A percentile compares a stretch with the other conserved stretches of the same genome.
phyloP scores from a whole-genome alignment of 257 asterid species.

The Mitragyna speciosa region DNA sequence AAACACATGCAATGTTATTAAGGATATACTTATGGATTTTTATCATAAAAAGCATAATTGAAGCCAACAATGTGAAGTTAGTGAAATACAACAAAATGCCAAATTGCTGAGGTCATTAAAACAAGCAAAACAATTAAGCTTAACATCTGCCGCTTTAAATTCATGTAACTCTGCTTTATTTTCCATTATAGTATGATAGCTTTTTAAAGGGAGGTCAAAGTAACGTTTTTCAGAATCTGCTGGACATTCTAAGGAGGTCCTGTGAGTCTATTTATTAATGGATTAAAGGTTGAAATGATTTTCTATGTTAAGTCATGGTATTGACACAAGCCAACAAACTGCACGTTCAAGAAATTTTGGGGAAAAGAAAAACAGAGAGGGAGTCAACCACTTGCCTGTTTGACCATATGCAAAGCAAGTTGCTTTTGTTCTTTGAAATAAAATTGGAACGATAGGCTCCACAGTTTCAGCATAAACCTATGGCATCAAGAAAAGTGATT shows the following conservation, averaged over 20 bases:
- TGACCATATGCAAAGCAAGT: slow-evolving; percentile 97
- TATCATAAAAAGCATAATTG: neutral
- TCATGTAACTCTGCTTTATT: neutral
- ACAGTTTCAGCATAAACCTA: slow-evolving; percentile 82
- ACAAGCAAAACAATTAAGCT: no score
- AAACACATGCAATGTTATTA: neutral
- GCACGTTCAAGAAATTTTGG: neutral
- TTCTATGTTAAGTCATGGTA: neutral
- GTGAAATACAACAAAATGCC: no score
- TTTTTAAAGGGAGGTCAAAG: neutral
- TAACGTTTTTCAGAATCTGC: neutral
- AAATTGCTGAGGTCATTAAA: no score
- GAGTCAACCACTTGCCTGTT: slow-evolving; percentile 29
- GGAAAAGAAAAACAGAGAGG: neutral
- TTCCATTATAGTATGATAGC: neutral
- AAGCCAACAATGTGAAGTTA: neutral
- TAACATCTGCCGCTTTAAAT: neutral
- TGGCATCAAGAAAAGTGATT: slow-evolving; percentile 9
- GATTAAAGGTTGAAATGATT: neutral
- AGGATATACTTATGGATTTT: neutral
- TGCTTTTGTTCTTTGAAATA: slow-evolving; percentile 90
- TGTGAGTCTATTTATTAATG: neutral
- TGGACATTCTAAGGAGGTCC: neutral
- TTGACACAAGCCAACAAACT: neutral
- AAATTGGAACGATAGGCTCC: slow-evolving; percentile 86